Evolutionary conservation across 176 grass and related monocot species (phyloP), one percentile per base, ranked within the genome.

Genomic region (Carex myosuroides): DNA sequence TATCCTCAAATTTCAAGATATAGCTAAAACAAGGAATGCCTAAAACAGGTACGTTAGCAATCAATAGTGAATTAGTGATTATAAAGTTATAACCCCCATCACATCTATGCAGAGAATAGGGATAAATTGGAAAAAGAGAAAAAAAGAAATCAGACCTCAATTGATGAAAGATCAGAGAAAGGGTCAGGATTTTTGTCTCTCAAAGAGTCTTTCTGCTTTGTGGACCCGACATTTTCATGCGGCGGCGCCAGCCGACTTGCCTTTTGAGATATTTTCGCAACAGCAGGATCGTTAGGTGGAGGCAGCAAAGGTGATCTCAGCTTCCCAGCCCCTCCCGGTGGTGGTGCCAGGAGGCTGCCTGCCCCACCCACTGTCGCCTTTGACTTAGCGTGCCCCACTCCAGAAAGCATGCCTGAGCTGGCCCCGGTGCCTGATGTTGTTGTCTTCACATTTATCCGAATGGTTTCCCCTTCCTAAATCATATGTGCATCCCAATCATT

Each of bases 361-460:
- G 59, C 35, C 9, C 50, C 73, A 52, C 61, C 80, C 18, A 60
- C 37, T 33, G 80, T 44, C 22, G 76, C 79, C 74, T 91, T 95
- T 14, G 87, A 88, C 81, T 92, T 95, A 57, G 84, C 58, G 14
- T 46, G 68, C 53, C 77, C 60, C 9, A 87, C 92, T 86, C 88
- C 94, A 83, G 88, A 89, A 87, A 99, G 91, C 93, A 93, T 99
- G 48, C 93, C 93, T 86, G 85, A 58, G 86, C 93, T 89, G 60
- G 81, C 67, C 16, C 20, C 41, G 18, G 41, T 65, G 46, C 18
- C 13, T 79, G 96, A 83, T 85, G 83, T 62, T 78, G 94, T 99
- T 78, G 93, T 99, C 86, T 99, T 99, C 26, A 99, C 93, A 88
- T 87, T 99, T 95, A 99, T 99, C 83, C 88, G 88, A 61, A 99